Percentiles rank a stretch among this genome's conserved stretches.
Evolutionary conservation across 148 eudicot genomes (phyloP).

Genomic region (Amaranthus palmeri): DNA sequence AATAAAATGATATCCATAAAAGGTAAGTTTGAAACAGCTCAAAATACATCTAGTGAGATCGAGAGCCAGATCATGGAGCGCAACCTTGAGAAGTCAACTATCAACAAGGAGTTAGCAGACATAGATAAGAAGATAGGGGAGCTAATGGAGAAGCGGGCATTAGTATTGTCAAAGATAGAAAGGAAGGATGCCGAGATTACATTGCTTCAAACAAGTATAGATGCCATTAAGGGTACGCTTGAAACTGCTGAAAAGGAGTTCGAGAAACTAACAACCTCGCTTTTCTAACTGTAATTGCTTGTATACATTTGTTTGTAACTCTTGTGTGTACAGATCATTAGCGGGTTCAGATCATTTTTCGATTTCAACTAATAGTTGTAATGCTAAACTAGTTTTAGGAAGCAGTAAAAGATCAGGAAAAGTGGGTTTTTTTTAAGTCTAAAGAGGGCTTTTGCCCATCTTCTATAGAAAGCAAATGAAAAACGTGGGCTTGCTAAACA

Average conservation of each 20-base stretch:
- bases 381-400: slow-evolving; percentile 22
- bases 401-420: slow-evolving; percentile 1
- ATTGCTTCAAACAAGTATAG: slow-evolving; percentile 24
- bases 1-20: slow-evolving; percentile 37
- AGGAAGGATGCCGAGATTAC: slow-evolving; percentile 32
- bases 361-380: slow-evolving; percentile 13
- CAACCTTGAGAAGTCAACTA: slow-evolving; percentile 24
- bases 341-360: not conserved
- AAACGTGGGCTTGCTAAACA: slow-evolving; percentile 2
- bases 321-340: slow-evolving; percentile 20
- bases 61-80: slow-evolving; percentile 34
- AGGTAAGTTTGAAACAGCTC: slow-evolving; percentile 35
- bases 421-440: not conserved
- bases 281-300: slow-evolving; percentile 24
- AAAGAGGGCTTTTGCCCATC: not conserved
- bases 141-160: slow-evolving; percentile 33
- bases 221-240: slow-evolving; percentile 19
- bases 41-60: slow-evolving; percentile 21
- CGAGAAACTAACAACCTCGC: slow-evolving; percentile 29
- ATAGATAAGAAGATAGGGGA: slow-evolving; percentile 41
- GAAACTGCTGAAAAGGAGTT: slow-evolving; percentile 31
- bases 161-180: slow-evolving; percentile 36
- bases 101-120: slow-evolving; percentile 40
- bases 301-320: slow-evolving; percentile 12
- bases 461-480: not conserved